A percentile compares a stretch with the other conserved stretches of the same genome.
phyloP scores from a whole-genome alignment of 2,329 filamentous ascomycete species.

The Talaromyces verruculosus region DNA sequence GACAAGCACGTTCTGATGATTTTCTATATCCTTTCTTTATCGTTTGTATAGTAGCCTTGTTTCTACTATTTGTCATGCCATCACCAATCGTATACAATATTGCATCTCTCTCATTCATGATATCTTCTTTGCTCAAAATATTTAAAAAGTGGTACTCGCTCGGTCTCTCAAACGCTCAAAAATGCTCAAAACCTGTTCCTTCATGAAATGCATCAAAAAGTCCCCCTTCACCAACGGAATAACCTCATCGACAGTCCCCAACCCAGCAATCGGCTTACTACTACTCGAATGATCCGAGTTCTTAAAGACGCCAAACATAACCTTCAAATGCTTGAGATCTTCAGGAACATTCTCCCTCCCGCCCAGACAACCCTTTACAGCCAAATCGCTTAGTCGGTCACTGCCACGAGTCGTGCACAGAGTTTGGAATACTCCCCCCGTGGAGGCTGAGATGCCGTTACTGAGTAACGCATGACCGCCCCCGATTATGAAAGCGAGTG shows the following conservation, averaged over 20 bases:
- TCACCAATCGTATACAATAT: neutral
- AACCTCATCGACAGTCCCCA: constrained; percentile 16
- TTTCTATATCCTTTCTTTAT: constrained; percentile 23
- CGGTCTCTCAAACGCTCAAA: neutral
- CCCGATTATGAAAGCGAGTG: constrained; percentile 15
- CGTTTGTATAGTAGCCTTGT: constrained; percentile 19
- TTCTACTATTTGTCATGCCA: constrained; percentile 9
- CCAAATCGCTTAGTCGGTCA: constrained; percentile 17
- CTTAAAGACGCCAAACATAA: constrained; percentile 23
- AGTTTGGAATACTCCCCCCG: constrained; percentile 20
- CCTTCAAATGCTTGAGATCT: constrained; percentile 23
- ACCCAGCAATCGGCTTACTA: constrained; percentile 6
- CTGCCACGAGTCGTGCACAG: constrained; percentile 21
- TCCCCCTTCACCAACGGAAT: constrained; percentile 16
- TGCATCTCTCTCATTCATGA: neutral
- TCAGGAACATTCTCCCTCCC: constrained; percentile 25
- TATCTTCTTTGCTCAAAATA: neutral
- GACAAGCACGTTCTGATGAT: constrained; percentile 77
- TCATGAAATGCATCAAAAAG: neutral
- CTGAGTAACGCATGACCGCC: constrained; percentile 18
- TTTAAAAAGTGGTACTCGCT: neutral
- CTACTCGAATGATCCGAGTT: neutral
- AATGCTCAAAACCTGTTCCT: neutral
- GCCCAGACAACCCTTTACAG: constrained; percentile 21
- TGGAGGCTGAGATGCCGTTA: constrained; percentile 22